Base-by-base conservation (phyloP, 2,329 filamentous ascomycete species). In the Neonectria neomacrospora region DNA sequence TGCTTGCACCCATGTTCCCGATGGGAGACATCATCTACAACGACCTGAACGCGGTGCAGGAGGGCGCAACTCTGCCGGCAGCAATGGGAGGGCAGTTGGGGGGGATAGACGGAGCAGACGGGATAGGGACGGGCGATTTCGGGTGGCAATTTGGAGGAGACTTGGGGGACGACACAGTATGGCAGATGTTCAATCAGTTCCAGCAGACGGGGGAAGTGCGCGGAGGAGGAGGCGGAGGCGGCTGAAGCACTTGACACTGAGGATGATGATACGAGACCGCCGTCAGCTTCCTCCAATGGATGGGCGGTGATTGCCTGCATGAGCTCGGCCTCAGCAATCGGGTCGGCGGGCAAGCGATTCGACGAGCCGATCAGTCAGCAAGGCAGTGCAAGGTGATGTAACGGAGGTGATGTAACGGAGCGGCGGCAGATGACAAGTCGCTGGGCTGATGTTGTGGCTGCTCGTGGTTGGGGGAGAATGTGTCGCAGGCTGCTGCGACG, bases 11-110 rank as follows among this genome's bases (percentile, higher is more conserved):
- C 16, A 80, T 88, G 62, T 87, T 86, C 58, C 83, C 86, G 0
- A 86, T 84, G 61, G 82, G 83, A 20, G 86, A 89, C 67, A 76
- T 89, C 5, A 76, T 86, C 1, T 88, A 84, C 69, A 86, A 88
- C 66, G 82, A 88, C 34, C 76, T 88, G 4, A 81, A 79, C 12
- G 83, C 80, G n/a, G 76, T 81, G 11, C 74, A 75, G 3, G 75
- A 74, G 50, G 69, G 73, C 58, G 67, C 69, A n/a, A 34, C 65
- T 8, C 45, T 74, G 32, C 67, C 71, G 22, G 65, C 74, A 39
- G 37, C 71, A 26, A 65, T 66, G 59, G 52, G 47, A 23, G 53
- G 60, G 4, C 18, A 55, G 61, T 56, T 55, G 9, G 54, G 50
- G 47, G 28, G n/a, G 12, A 14, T 12, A 7, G 53, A 34, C 32